phyloP scores from a whole-genome alignment of 2,329 filamentous ascomycete genomes.

The Trichoderma koningii region DNA sequence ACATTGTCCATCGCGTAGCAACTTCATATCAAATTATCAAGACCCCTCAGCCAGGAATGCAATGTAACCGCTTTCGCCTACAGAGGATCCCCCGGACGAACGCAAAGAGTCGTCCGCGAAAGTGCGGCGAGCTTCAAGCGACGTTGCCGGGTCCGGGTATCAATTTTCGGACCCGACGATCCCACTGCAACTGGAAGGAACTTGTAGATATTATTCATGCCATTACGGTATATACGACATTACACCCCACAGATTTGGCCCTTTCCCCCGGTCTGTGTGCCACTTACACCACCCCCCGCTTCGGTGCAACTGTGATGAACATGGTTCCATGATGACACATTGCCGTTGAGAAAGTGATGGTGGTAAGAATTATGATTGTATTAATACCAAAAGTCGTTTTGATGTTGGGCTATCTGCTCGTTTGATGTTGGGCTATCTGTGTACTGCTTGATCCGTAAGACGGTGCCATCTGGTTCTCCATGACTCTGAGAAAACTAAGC shows the following conservation, averaged over 20 bases:
- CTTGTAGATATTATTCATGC: no score
- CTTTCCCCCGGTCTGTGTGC: not conserved
- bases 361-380: no score
- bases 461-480: no score
- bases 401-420: no score
- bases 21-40: no score
- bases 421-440: no score
- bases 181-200: not conserved
- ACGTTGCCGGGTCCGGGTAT: not conserved
- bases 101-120: not conserved
- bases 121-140: not conserved
- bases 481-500: no score
- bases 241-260: not conserved
- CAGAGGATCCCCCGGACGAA: not conserved
- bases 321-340: not conserved
- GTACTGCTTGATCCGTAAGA: no score
- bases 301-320: not conserved
- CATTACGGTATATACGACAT: no score
- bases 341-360: not conserved
- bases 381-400: no score
- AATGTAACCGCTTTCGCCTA: no score
- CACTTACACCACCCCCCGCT: not conserved
- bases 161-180: constrained; percentile 9
- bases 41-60: not conserved
- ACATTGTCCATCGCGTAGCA: no score